phyloP scores from a whole-genome alignment of 257 asterid species.

The Fraxinus pennsylvanica region DNA sequence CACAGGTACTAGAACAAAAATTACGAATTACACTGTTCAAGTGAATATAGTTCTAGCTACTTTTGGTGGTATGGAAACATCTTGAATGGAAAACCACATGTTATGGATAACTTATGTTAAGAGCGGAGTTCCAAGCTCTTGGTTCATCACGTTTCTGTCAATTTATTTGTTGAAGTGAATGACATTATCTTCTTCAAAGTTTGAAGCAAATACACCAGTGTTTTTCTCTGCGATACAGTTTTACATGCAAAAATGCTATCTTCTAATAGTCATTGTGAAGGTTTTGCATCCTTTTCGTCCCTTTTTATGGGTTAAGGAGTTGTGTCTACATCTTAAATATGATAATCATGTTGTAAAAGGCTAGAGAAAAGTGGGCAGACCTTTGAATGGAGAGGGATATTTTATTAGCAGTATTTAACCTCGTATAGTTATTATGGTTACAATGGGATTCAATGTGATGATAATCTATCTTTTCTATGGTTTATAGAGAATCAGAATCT shows the following conservation, averaged over 20 bases:
- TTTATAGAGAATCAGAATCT: background rate
- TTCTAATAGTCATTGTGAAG: background rate
- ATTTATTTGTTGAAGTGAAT: background rate
- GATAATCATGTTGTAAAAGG: background rate
- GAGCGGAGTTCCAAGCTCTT: background rate
- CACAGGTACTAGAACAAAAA: background rate
- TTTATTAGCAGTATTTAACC: background rate
- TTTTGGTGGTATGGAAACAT: background rate
- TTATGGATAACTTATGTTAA: background rate
- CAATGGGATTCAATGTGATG: background rate
- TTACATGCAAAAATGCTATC: background rate
- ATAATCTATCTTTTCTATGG: background rate
- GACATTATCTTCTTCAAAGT: background rate
- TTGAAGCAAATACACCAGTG: background rate
- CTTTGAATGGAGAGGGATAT: background rate
- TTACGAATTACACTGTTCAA: background rate
- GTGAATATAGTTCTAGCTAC: background rate
- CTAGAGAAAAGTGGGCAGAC: background rate
- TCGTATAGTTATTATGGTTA: background rate
- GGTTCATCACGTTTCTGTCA: background rate
- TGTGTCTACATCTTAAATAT: background rate
- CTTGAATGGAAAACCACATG: background rate
- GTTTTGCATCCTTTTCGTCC: background rate
- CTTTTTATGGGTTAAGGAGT: background rate
- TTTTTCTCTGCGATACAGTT: background rate